Conservation (phyloP, 257 asterid species). For the Oldenlandia corymbosa region DNA sequence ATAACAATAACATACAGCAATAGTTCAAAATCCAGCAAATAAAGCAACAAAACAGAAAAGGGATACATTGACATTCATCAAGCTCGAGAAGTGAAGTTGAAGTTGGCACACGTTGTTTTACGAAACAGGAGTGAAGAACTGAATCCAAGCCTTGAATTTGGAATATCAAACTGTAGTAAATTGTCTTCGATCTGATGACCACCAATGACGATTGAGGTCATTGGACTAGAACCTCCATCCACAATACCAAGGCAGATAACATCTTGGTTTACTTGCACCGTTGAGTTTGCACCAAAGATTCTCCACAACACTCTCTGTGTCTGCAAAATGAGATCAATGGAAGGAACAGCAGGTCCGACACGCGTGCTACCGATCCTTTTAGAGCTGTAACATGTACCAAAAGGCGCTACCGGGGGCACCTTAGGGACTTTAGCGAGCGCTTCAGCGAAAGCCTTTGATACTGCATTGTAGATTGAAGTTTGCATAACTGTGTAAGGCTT, state of each 20-base stretch:
- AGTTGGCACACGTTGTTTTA: slow-evolving; percentile 23
- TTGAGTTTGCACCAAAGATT: slow-evolving; percentile 34
- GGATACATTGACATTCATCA: no score
- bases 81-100: slow-evolving; percentile 21
- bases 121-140: slow-evolving; percentile 21
- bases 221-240: slow-evolving; percentile 43
- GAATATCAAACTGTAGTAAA: slow-evolving; percentile 28
- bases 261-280: slow-evolving; percentile 44
- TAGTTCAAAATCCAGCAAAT: neutral
- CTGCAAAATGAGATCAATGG: slow-evolving; percentile 26
- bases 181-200: slow-evolving; percentile 33
- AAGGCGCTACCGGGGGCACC: slow-evolving; percentile 14
- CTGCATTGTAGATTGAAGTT: slow-evolving; percentile 18
- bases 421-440: slow-evolving; percentile 1
- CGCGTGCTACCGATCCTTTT: slow-evolving; percentile 2
- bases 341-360: slow-evolving; percentile 20
- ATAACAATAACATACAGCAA: no score
- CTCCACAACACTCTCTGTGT: slow-evolving; percentile 28
- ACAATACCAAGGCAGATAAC: slow-evolving; percentile 49
- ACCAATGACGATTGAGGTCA: slow-evolving; percentile 38
- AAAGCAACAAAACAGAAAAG: neutral
- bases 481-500: slow-evolving; percentile 18
- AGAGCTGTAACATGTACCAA: slow-evolving; percentile 19
- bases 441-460: slow-evolving; percentile 13
- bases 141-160: slow-evolving; percentile 25